Conservation (phyloP, 306 rosid species). For the Vicia sativa region DNA sequence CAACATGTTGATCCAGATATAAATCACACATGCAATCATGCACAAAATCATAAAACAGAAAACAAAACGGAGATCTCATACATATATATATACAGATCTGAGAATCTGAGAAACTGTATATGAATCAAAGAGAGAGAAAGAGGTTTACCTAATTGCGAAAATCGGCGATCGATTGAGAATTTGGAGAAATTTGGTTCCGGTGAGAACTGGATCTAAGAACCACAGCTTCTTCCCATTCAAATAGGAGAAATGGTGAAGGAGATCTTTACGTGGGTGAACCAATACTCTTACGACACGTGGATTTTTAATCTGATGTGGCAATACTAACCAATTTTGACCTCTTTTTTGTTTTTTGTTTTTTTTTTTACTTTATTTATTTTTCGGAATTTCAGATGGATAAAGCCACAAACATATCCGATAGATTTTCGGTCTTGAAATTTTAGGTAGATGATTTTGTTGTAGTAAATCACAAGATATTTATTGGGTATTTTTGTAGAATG, state of each 20-base stretch:
- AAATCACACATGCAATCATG: not conserved
- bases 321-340: conserved; percentile 3
- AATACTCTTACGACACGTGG: not conserved
- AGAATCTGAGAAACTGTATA: not conserved
- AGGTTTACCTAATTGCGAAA: conserved; percentile 29
- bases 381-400: conserved; percentile 5
- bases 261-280: conserved; percentile 8
- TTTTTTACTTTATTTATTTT: not conserved
- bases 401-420: not conserved
- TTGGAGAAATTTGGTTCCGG: not conserved
- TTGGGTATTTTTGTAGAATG: too few relatives aligned
- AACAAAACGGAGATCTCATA: conserved; percentile 1
- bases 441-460: too few relatives aligned
- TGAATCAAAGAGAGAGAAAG: not conserved
- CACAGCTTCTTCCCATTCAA: not conserved
- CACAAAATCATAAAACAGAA: not conserved
- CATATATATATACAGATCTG: conserved; percentile 21
- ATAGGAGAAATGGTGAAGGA: not conserved
- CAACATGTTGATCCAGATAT: not conserved
- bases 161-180: not conserved
- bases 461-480: too few relatives aligned
- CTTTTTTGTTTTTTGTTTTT: not conserved
- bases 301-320: not conserved
- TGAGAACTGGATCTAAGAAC: not conserved
- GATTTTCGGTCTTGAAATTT: not conserved